Evolutionary conservation across 768 basidiomycete species (phyloP).

Genomic region (Russula earlei): DNA sequence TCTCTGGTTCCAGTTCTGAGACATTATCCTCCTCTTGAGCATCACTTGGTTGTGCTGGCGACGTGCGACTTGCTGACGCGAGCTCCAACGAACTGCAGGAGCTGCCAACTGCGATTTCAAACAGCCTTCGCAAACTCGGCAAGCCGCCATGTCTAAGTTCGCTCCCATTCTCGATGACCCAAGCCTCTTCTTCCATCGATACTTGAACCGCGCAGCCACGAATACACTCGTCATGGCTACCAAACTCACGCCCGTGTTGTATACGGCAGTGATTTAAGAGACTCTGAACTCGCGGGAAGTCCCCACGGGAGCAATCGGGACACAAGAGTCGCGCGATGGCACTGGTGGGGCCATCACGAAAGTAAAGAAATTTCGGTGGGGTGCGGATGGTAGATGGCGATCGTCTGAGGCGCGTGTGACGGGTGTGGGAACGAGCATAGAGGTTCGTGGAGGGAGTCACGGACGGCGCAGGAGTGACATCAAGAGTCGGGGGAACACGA

Average conservation of each 20-base stretch:
- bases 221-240: conserved; percentile 45
- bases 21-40: background rate
- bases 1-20: conserved; percentile 14
- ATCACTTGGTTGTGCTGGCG: background rate
- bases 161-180: conserved; percentile 30
- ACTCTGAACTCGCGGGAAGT: conserved; percentile 44
- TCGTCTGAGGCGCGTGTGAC: conserved; percentile 21
- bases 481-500: conserved; percentile 19
- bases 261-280: conserved; percentile 44
- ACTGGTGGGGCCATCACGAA: conserved; percentile 29
- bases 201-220: conserved; percentile 35
- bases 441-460: conserved; percentile 20
- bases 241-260: conserved; percentile 38
- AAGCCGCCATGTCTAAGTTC: conserved; percentile 35
- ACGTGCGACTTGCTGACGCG: background rate
- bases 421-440: conserved; percentile 23
- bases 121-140: conserved; percentile 39
- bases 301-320: conserved; percentile 35
- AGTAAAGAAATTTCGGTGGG: conserved; percentile 26
- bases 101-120: conserved; percentile 41
- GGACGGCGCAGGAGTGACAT: conserved; percentile 19
- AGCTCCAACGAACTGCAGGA: conserved; percentile 23
- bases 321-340: conserved; percentile 33
- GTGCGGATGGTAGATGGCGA: conserved; percentile 23
- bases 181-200: conserved; percentile 26